Conservation (phyloP, 202 grass and related monocot genomes). For the Zoysia matrella region DNA sequence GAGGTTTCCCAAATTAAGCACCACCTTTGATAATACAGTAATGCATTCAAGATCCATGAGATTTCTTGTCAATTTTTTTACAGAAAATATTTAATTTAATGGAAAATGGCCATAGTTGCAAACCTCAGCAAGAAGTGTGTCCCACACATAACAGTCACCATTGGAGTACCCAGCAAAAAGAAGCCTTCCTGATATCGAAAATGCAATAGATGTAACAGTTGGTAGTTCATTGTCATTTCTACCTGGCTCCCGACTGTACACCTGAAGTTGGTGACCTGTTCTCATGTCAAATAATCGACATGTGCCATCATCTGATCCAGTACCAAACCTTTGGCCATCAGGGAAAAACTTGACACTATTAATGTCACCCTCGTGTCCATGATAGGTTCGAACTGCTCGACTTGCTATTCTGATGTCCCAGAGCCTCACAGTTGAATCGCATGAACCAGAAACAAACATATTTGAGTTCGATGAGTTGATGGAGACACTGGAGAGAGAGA, state of each 20-base stretch:
- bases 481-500: slow-evolving; percentile 64
- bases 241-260: slow-evolving; percentile 65
- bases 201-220: slow-evolving; percentile 89
- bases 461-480: slow-evolving; percentile 86
- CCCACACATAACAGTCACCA: slow-evolving; percentile 97
- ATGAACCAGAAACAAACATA: slow-evolving; percentile 98
- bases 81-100: slow-evolving; percentile 37
- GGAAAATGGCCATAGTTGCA: slow-evolving; percentile 16
- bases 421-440: slow-evolving; percentile 84
- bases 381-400: slow-evolving; percentile 87
- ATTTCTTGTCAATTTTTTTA: not conserved
- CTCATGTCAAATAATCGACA: slow-evolving; percentile 97
- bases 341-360: slow-evolving; percentile 97
- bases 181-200: slow-evolving; percentile 94
- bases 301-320: slow-evolving; percentile 95
- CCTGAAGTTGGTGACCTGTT: slow-evolving; percentile 98
- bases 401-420: slow-evolving; percentile 97
- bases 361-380: slow-evolving; percentile 85
- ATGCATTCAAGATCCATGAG: not conserved
- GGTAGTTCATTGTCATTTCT: slow-evolving; percentile 74
- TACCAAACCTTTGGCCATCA: slow-evolving; percentile 93
- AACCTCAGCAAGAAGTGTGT: slow-evolving; percentile 95
- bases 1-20: slow-evolving; percentile 88
- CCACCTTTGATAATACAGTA: slow-evolving; percentile 40
- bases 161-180: slow-evolving; percentile 99